Base-by-base conservation (phyloP, 805 yeast species). In the Torulaspora franciscae region DNA sequence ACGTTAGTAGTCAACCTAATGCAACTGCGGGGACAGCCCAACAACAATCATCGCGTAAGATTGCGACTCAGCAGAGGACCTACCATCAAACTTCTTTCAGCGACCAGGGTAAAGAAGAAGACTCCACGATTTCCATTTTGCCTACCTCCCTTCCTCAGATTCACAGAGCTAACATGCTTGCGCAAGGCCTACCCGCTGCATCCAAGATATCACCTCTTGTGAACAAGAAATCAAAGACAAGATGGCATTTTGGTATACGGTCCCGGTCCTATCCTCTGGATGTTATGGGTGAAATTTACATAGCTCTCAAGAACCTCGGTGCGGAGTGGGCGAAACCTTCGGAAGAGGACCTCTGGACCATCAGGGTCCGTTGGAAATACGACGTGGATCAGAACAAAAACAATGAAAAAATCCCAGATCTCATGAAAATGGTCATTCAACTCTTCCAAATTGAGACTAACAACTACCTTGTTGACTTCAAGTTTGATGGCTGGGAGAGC, bases 221-320 rank as follows among this genome's bases (percentile, higher is more conserved):
- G 19, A 74, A 84, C 37, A 89, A 91, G 65, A 88, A 87, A 64
- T 85, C 91, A 49, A 91, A 89, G 67, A 87, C 96, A 6, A 81
- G 95, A 66, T 93, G 99, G 99, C 99, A 93, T 71, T 93, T 93
- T 62, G 99, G 99, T 53, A 93, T 93, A 49, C 75, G 99, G 62
- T 88, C 96, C 7, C 76, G 97, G 58, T 87, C 96, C 1, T 93
- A 93, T 62, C 98, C 99, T 27, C 73, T 93, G 56, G 99, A 93
- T 65, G 99, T 93, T 3, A 93, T 93, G 98, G 96, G 97, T 23
- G 99, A 93, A 64, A 90, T 93, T 35, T 93, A 93, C 68, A 75
- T 96, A 37, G 98, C 98, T 1, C 73, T 93, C 61, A 86, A 86
- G 67, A 88, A 86, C 58, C 70, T 93, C 43, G 97, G 96, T 1